Base-by-base conservation (phyloP, 176 grass and related monocot species). In the Eleusine indica region DNA sequence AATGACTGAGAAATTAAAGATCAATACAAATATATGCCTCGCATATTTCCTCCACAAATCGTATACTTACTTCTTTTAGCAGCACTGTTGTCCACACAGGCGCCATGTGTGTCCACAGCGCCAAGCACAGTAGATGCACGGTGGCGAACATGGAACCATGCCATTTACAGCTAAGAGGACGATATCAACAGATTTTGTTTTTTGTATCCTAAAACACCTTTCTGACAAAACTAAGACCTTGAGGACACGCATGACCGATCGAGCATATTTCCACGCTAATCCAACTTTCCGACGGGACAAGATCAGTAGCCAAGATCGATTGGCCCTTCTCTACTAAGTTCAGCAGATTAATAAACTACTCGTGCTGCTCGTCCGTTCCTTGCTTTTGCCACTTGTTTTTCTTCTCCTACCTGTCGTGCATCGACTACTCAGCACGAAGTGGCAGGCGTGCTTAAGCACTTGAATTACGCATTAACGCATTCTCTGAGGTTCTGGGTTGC, bases 191-290 rank as follows among this genome's bases (percentile, higher is more conserved):
- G 9, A 4, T 1, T 75, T 42, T 84, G 35, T 43, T 41, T 42
- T 18, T 18, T 19, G 52, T 17, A 11, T 41, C 71, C 84, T 4
- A 57, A 21, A 57, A 57, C 1, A 6, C 4, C 54, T 64, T 85
- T 65, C 77, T 8, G 54, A 85, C 77, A 56, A 66, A 86, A 71
- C 78, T 12, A 22, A 65, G 82, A 89, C 87, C 56, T 76, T 56
- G 77, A 29, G 61, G 9, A 14, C 61, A 35, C 77, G 63, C 35
- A 70, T 30, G 13, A 67, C 2, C 58, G 44, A 46, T 37, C 64
- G 9, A 5, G 0, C 61, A 29, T 7, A 64, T 30, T 64, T 86
- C 37, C 37, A 86, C 74, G 61, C 72, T 14, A 39, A 30, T 40
- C 15, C 19, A 76, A 15, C 82, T 82, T 86, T 58, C 71, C 82